Conservation (phyloP, 805 yeast genomes). For the Wickerhamiella hasegawae region DNA sequence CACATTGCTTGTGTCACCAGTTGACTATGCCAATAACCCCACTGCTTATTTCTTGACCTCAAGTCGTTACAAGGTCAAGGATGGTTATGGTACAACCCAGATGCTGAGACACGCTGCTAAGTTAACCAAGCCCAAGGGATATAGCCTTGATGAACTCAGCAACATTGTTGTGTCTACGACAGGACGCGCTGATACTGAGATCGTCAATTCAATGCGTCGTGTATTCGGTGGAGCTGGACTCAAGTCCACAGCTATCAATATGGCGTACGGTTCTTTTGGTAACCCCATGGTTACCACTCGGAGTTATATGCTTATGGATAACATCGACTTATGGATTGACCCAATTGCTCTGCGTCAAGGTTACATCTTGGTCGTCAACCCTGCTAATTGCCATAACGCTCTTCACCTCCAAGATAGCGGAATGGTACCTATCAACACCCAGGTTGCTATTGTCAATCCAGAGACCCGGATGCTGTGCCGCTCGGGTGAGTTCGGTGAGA, state of each 20-base stretch:
- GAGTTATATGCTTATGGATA: conserved; percentile 77
- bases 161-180: conserved; percentile 72
- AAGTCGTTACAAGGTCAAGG: conserved; percentile 67
- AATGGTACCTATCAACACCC: conserved; percentile 88
- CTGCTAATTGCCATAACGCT: conserved; percentile 49
- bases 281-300: conserved; percentile 76
- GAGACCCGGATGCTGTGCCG: conserved; percentile 67
- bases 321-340: conserved; percentile 74
- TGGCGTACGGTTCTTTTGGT: conserved; percentile 61
- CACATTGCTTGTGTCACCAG: conserved; percentile 64
- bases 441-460: conserved; percentile 87
- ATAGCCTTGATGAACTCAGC: conserved; percentile 44
- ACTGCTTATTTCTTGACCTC: conserved; percentile 50
- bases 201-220: conserved; percentile 38
- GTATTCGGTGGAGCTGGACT: conserved; percentile 50
- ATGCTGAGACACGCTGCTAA: conserved; percentile 64
- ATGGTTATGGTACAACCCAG: conserved; percentile 68
- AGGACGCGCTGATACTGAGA: conserved; percentile 46
- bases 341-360: conserved; percentile 86
- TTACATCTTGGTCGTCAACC: conserved; percentile 60
- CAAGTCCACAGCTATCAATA: conserved; percentile 51
- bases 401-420: conserved; percentile 85
- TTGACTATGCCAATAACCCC: conserved; percentile 64
- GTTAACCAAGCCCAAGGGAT: conserved; percentile 42
- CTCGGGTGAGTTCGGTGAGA: conserved; percentile 90